A percentile compares a stretch with the other conserved stretches of the same genome.
Conservation (phyloP, 352 stramenopile genomes). For the Elongisporangium anandrum region DNA sequence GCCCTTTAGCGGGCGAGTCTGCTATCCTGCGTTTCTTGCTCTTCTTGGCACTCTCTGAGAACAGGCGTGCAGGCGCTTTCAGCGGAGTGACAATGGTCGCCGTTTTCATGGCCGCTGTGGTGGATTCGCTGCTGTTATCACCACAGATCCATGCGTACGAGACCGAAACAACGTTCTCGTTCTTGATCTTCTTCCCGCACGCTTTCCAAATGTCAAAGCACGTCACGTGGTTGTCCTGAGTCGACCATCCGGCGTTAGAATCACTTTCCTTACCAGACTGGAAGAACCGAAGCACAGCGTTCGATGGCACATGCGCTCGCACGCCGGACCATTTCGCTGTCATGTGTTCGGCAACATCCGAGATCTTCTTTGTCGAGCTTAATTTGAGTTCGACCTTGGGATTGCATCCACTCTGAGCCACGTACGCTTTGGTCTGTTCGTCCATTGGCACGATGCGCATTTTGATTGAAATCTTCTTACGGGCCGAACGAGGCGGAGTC, state of each 20-base stretch:
- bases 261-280: constrained; percentile 27
- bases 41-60: constrained; percentile 8
- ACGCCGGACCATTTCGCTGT: constrained; percentile 67
- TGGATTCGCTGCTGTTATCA: constrained; percentile 1
- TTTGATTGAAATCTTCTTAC: constrained; percentile 82
- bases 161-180: constrained; percentile 69
- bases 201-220: constrained; percentile 75
- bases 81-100: constrained; percentile 16
- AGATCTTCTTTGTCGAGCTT: constrained; percentile 73
- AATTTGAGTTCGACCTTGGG: constrained; percentile 82
- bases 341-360: constrained; percentile 77
- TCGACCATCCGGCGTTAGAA: constrained; percentile 24
- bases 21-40: constrained; percentile 1
- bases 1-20: constrained; percentile 13
- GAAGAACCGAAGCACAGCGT: constrained; percentile 46
- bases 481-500: constrained; percentile 43
- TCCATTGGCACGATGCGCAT: constrained; percentile 79
- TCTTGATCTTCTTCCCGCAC: constrained; percentile 51
- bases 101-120: constrained; percentile 4
- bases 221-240: constrained; percentile 36
- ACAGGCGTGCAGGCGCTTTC: constrained; percentile 15
- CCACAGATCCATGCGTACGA: constrained; percentile 50
- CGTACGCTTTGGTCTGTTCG: constrained; percentile 39
- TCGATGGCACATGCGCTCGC: constrained; percentile 14
- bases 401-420: constrained; percentile 44